Base-by-base conservation (phyloP, 2,329 filamentous ascomycete species). In the Parascedosporium putredinis region DNA sequence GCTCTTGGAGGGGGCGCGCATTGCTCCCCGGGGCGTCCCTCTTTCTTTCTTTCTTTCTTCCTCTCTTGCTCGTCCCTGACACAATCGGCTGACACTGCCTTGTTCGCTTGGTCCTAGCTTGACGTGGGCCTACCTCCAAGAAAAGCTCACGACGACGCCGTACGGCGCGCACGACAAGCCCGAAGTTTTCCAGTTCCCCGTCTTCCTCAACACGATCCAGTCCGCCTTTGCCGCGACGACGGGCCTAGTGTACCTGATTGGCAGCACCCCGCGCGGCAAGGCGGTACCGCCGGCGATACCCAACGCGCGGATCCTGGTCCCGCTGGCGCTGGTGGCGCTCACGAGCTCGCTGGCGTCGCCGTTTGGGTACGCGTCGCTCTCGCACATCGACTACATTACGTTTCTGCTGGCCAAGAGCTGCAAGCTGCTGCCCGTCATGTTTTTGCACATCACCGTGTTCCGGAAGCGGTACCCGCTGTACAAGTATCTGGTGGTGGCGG, bases 371-470 rank as follows among this genome's bases (percentile, higher is more conserved):
- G 90, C 93, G 46, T 86, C 83, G 52, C 81, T 97, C 47, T 83
- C 85, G 33, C 89, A 97, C 66, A 89, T 97, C 67, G 93, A 97
- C 77, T 97, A 97, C 69, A 88, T 97, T 61, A 96, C 93, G 25
- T 97, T 95, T 69, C 87, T 96, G 58, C 84, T 98, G 38, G 91
- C 93, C 58, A 97, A 98, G 70, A 90, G 85, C 59, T 98, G 93
- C 83, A 98, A 98, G 72, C 78, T 98, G 18, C 81, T 98, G n/a
- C 93, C 93, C 2, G 93, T 98, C 61, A 97, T 98, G 93, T 83
- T 93, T 60, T 77, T 98, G 36, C 91, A 98, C 71, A 80, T 97
- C 61, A 91, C 89, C 42, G 69, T 98, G 44, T 98, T 96, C 73
- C 83, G 84, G 53, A 86, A 84, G 61, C 76, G 83, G 45, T 98